Conservation (phyloP, 306 rosid genomes). For the Lathyrus aphaca region DNA sequence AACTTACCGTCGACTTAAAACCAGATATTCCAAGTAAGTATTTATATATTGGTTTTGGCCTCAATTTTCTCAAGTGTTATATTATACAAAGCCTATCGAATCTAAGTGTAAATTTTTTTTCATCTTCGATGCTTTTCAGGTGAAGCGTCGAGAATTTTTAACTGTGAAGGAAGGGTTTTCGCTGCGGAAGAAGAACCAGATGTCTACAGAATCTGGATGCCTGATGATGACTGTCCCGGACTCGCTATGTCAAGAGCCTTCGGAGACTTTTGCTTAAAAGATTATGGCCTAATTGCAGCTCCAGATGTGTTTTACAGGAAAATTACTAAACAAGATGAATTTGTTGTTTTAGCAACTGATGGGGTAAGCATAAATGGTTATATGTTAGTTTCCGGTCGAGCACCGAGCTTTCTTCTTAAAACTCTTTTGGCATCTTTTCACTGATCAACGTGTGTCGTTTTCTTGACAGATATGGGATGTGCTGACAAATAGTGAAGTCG, state of each 20-base stretch:
- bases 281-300: slow-evolving; percentile 76
- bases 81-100: not conserved
- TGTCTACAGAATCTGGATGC: slow-evolving; percentile 90
- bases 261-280: slow-evolving; percentile 93
- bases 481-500: slow-evolving; percentile 69
- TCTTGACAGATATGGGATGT: slow-evolving; percentile 86
- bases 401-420: not conserved
- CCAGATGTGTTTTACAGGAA: slow-evolving; percentile 75
- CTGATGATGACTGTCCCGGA: slow-evolving; percentile 90
- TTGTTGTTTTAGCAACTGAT: slow-evolving; percentile 86
- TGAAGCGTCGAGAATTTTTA: slow-evolving; percentile 78
- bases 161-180: slow-evolving; percentile 72
- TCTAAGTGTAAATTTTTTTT: not conserved
- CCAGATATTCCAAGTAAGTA: slow-evolving; percentile 78
- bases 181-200: slow-evolving; percentile 77
- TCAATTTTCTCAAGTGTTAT: slow-evolving; percentile 11
- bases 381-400: not conserved
- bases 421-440: not conserved
- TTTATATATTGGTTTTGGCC: slow-evolving; percentile 1
- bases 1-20: slow-evolving; percentile 87
- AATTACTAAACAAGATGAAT: slow-evolving; percentile 63
- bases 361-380: slow-evolving; percentile 58
- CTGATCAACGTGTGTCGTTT: not conserved
- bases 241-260: slow-evolving; percentile 96
- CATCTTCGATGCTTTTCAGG: slow-evolving; percentile 50